phyloP scores from a whole-genome alignment of 2,329 filamentous ascomycete species.

The Colletotrichum sp. region DNA sequence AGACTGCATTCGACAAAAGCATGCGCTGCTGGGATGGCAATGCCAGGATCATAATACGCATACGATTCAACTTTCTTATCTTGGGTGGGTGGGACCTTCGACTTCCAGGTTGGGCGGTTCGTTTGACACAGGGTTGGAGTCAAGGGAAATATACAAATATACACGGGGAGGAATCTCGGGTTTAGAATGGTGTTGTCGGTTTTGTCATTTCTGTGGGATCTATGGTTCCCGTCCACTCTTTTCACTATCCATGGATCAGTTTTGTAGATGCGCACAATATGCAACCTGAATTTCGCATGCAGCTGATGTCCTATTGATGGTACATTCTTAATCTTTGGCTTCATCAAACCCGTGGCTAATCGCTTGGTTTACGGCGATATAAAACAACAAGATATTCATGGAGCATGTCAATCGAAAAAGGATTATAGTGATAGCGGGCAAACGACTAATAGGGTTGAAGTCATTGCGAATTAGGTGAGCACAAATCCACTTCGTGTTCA shows the following conservation, averaged over 20 bases:
- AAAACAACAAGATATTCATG: no score
- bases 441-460: no score
- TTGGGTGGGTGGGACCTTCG: neutral
- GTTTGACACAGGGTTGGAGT: neutral
- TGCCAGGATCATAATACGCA: neutral
- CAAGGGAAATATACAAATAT: neutral
- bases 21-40: neutral
- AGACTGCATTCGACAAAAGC: neutral
- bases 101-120: neutral
- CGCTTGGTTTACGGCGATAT: fast-evolving
- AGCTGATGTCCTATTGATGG: neutral
- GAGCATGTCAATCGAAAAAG: no score
- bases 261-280: fast-evolving
- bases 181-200: neutral
- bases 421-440: no score
- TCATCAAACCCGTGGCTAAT: neutral
- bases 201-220: neutral
- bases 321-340: neutral
- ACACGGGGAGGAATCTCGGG: neutral
- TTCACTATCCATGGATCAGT: neutral
- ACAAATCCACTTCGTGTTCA: no score
- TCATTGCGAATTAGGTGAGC: no score
- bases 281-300: neutral
- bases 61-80: neutral
- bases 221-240: neutral